These are phyloP conservation scores for Fusarium sublunatum DNA, from an alignment of 2,329 filamentous ascomycete genomes.

Conservation along the genomic window DNA sequence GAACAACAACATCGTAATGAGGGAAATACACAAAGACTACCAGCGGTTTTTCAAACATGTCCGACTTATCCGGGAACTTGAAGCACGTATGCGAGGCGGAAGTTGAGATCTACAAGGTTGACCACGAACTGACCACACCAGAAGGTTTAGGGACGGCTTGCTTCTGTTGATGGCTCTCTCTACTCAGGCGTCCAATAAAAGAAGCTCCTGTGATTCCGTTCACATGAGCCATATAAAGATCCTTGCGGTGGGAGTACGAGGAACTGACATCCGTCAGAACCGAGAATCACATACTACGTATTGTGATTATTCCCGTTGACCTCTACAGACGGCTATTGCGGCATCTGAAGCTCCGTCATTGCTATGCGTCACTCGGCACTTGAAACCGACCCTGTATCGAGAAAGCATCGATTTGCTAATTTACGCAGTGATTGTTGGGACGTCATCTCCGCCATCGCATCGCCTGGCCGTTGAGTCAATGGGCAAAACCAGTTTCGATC, in stretches of 20 bases:
- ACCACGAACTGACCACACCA: slow-evolving; percentile 5
- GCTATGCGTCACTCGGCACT: slow-evolving; percentile 1
- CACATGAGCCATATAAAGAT: neutral
- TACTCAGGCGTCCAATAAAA: neutral
- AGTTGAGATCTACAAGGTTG: slow-evolving; percentile 8
- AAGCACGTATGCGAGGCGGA: neutral
- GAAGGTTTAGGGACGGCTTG: neutral
- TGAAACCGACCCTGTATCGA: neutral
- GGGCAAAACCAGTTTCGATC: no score
- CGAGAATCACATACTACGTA: no score
- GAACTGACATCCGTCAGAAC: slow-evolving; percentile 30
- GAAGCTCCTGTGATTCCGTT: neutral
- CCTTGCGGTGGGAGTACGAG: neutral
- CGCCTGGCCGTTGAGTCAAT: no score
- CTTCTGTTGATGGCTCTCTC: neutral
- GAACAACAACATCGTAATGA: neutral
- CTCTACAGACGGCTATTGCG: slow-evolving; percentile 4
- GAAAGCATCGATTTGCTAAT: no score
- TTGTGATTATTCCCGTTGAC: slow-evolving; percentile 13
- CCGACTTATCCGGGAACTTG: slow-evolving; percentile 20
- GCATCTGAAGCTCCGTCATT: slow-evolving; percentile 13
- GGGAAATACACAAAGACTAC: slow-evolving; percentile 7
- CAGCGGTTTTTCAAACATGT: slow-evolving; percentile 11
- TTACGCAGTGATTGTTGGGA: no score
- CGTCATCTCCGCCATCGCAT: no score